Evolutionary conservation across 1,139 yeast genomes (phyloP).

Genomic region (Hyphopichia burtonii): DNA sequence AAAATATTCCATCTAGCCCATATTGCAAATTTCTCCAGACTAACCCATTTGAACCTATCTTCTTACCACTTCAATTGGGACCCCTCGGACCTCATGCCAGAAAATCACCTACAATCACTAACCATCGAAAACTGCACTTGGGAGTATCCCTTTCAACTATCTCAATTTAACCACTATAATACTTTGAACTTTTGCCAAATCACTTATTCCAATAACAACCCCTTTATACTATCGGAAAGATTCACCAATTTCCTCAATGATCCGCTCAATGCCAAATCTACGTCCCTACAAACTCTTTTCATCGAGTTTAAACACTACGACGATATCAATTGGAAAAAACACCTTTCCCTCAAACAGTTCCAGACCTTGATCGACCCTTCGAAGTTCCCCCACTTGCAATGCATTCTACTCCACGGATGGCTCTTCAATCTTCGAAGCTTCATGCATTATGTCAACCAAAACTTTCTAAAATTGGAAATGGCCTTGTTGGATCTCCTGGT

Average conservation of each 20-base stretch:
- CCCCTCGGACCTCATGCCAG: conserved; percentile 7
- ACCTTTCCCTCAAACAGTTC: conserved; percentile 1
- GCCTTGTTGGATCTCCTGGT: background rate
- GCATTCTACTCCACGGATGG: conserved; percentile 2
- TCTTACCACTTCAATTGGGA: conserved; percentile 38
- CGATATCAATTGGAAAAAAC: conserved; percentile 4
- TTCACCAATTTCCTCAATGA: conserved; percentile 27
- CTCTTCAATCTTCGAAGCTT: background rate
- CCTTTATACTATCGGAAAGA: conserved; percentile 40
- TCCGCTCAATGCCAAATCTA: conserved; percentile 1
- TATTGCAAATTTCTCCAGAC: conserved; percentile 20
- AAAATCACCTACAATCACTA: conserved; percentile 9
- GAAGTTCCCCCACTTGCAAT: conserved; percentile 1
- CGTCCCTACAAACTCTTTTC: background rate
- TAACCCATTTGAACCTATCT: conserved; percentile 22
- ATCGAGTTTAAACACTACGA: conserved; percentile 1
- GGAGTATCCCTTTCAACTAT: conserved; percentile 43
- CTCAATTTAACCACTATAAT: conserved; percentile 29
- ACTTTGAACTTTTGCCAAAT: conserved; percentile 22
- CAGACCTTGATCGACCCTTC: background rate
- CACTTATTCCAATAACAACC: conserved; percentile 24
- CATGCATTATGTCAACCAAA: too few relatives aligned
- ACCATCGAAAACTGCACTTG: conserved; percentile 38
- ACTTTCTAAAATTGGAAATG: background rate
- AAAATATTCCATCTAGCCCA: conserved; percentile 34